Conservation (phyloP, 2,329 filamentous ascomycete genomes). For the Decorospora gaudefroyi region DNA sequence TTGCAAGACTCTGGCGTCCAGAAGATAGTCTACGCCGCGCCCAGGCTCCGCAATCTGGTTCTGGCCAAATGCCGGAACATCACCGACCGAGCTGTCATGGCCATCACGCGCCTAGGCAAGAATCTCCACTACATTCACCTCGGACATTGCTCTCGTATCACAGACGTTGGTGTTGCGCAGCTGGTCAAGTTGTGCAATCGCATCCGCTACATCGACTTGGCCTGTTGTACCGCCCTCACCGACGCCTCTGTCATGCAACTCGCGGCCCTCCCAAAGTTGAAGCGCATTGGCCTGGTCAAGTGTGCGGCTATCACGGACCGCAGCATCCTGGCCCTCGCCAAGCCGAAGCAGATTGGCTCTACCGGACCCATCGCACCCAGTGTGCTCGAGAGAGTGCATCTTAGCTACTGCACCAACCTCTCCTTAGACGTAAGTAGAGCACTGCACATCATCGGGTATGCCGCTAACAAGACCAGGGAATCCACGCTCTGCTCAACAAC, state of each 20-base stretch:
- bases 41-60: slow-evolving; percentile 87
- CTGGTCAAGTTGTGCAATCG: slow-evolving; percentile 86
- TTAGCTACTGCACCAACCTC: slow-evolving; percentile 90
- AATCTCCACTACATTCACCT: slow-evolving; percentile 97
- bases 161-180: slow-evolving; percentile 82
- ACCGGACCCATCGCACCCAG: slow-evolving; percentile 65
- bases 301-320: slow-evolving; percentile 87
- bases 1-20: slow-evolving; percentile 86
- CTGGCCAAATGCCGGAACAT: slow-evolving; percentile 93
- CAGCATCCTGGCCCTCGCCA: slow-evolving; percentile 83
- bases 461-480: slow-evolving; percentile 64
- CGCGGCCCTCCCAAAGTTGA: slow-evolving; percentile 85
- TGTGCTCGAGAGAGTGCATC: slow-evolving; percentile 85
- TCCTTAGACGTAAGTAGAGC: slow-evolving; percentile 70
- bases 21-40: slow-evolving; percentile 83
- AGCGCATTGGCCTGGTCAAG: slow-evolving; percentile 93
- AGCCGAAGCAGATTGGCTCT: slow-evolving; percentile 60
- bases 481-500: slow-evolving; percentile 83
- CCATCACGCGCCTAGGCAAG: slow-evolving; percentile 88
- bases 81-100: slow-evolving; percentile 83
- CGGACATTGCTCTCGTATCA: slow-evolving; percentile 89
- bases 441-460: not conserved
- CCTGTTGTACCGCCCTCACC: slow-evolving; percentile 89
- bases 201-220: slow-evolving; percentile 95
- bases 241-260: slow-evolving; percentile 84